Evolutionary conservation across 371 early-diverging fungal species (phyloP).

Genomic region (Mortierella sp.): DNA sequence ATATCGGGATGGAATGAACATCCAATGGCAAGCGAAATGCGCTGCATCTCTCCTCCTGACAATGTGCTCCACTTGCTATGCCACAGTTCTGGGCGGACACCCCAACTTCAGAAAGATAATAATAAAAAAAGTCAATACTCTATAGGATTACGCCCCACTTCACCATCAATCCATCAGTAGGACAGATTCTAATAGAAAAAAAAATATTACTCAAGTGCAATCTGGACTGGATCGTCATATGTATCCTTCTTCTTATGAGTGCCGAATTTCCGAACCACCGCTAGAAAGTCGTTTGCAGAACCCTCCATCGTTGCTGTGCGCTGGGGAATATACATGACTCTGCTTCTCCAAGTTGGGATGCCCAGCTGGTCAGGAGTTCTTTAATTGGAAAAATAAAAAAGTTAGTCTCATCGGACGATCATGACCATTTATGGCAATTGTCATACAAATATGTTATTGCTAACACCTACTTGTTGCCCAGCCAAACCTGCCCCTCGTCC

Average conservation of each 20-base stretch:
- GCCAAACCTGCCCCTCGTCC: conserved; percentile 69
- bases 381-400: not conserved
- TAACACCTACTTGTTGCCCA: conserved; percentile 64
- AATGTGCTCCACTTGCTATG: conserved; percentile 80
- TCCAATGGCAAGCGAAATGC: conserved; percentile 85
- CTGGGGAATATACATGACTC: conserved; percentile 91
- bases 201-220: conserved; percentile 40
- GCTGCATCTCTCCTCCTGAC: conserved; percentile 92
- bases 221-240: conserved; percentile 71
- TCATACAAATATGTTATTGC: not conserved
- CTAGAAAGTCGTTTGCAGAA: conserved; percentile 78
- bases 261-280: conserved; percentile 66
- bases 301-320: conserved; percentile 76
- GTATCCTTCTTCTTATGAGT: conserved; percentile 62
- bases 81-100: conserved; percentile 76
- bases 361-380: conserved; percentile 70
- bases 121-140: not conserved
- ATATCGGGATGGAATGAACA: conserved; percentile 85
- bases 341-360: conserved; percentile 82
- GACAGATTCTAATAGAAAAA: conserved; percentile 10
- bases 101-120: conserved; percentile 64
- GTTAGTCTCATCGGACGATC: conserved; percentile 12
- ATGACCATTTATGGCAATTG: conserved; percentile 25
- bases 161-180: not conserved
- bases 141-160: not conserved